Evolutionary conservation across 2,329 filamentous ascomycete species (phyloP).

Genomic region (Ceratocystis albifundus): DNA sequence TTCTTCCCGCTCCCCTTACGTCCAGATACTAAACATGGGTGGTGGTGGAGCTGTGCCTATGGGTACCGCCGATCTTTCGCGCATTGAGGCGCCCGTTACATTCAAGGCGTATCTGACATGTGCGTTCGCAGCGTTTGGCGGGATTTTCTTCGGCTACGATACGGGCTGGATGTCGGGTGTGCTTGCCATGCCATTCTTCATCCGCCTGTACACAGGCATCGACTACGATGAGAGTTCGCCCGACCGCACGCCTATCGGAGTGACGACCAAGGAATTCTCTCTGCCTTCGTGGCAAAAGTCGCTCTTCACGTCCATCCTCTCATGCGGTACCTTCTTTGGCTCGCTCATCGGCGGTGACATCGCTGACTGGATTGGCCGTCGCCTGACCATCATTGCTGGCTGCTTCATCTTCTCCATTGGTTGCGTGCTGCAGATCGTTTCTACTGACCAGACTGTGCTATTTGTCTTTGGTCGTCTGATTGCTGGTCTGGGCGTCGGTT

Average conservation of each 20-base stretch:
- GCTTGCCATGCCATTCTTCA: constrained; percentile 42
- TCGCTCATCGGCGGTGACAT: constrained; percentile 67
- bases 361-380: constrained; percentile 62
- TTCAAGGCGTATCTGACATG: constrained; percentile 58
- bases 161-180: constrained; percentile 64
- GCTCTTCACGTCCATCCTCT: constrained; percentile 64
- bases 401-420: constrained; percentile 61
- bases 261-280: constrained; percentile 29
- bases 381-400: constrained; percentile 58
- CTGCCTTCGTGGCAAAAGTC: constrained; percentile 34
- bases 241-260: constrained; percentile 32
- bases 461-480: constrained; percentile 64
- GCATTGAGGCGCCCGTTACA: constrained; percentile 57
- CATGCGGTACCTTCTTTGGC: constrained; percentile 66
- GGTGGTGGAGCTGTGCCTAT: constrained; percentile 22
- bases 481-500: constrained; percentile 67
- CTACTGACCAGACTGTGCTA: constrained; percentile 37
- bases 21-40: constrained; percentile 14
- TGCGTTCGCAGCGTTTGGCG: constrained; percentile 59
- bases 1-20: background rate
- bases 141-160: constrained; percentile 70
- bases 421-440: constrained; percentile 54
- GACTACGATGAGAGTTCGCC: constrained; percentile 31
- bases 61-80: constrained; percentile 40
- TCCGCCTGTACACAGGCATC: constrained; percentile 33